Evolutionary conservation across 108 stramenopile species (phyloP).

Genomic region (Cyclotella baltica): DNA sequence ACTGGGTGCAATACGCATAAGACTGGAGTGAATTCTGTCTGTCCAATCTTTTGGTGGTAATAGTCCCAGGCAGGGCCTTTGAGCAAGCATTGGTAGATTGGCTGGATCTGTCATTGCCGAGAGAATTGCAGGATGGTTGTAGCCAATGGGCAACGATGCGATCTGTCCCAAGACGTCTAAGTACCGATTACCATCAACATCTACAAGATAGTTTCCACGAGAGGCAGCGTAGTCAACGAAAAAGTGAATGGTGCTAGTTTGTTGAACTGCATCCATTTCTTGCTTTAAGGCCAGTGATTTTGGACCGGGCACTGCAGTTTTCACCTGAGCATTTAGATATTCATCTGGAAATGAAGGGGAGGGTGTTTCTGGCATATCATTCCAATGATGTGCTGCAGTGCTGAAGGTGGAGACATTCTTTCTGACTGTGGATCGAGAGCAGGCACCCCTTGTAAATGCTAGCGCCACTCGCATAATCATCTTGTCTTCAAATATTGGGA

Average conservation of each 20-base stretch:
- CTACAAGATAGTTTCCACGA: neutral
- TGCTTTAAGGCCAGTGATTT: neutral
- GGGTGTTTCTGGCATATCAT: neutral
- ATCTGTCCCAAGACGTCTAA: neutral
- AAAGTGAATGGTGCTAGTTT: neutral
- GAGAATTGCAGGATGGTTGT: neutral
- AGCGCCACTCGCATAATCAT: no score
- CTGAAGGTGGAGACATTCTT: conserved; percentile 18
- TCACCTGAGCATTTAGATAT: neutral
- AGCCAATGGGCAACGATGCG: neutral
- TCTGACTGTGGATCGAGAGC: no score
- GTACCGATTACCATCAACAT: neutral
- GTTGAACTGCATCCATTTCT: neutral
- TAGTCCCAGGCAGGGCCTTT: neutral
- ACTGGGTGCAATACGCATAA: neutral
- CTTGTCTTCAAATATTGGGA: no score
- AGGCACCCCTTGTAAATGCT: no score
- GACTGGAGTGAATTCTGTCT: neutral
- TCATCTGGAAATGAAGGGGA: neutral
- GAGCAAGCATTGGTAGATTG: neutral
- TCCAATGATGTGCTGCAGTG: neutral
- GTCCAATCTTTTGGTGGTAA: neutral
- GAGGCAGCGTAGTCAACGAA: neutral
- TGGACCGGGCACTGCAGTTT: neutral
- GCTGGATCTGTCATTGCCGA: neutral